Conservation (phyloP, 108 stramenopile species). For the Cyclostephanos tholiformis region DNA sequence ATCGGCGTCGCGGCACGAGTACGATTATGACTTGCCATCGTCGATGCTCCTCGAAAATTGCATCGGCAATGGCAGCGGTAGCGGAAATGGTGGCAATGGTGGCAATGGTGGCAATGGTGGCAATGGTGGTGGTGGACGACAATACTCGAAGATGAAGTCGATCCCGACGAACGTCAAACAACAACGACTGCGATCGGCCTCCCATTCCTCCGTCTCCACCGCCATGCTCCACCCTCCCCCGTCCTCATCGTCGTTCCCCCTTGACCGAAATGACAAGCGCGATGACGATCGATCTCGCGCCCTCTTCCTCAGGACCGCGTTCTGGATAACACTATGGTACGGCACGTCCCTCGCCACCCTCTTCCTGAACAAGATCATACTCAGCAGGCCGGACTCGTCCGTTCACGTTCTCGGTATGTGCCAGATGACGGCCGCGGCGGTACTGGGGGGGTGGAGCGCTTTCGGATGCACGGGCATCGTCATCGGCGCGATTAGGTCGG, state of each 20-base stretch:
- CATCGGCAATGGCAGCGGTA: too few relatives aligned
- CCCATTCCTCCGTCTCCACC: too few relatives aligned
- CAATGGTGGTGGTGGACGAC: background rate
- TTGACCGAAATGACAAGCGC: conserved; percentile 12
- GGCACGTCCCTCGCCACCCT: conserved; percentile 46
- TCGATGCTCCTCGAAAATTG: background rate
- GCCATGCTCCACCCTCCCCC: too few relatives aligned
- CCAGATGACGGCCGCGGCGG: conserved; percentile 54
- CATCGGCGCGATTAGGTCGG: background rate
- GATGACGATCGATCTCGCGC: conserved; percentile 35
- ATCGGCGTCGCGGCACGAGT: too few relatives aligned
- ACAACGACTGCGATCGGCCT: too few relatives aligned
- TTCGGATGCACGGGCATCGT: conserved; percentile 25
- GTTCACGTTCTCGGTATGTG: conserved; percentile 53
- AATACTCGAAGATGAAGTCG: background rate
- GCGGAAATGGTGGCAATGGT: background rate
- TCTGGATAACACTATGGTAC: conserved; percentile 51
- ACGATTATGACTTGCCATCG: conserved; percentile 17
- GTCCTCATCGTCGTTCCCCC: background rate
- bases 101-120: background rate
- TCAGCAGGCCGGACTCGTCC: conserved; percentile 25
- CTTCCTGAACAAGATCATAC: conserved; percentile 53
- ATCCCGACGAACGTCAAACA: too few relatives aligned
- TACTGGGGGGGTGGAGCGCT: conserved; percentile 51
- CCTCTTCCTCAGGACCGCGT: conserved; percentile 43